Base-by-base conservation (phyloP, 257 asterid species). In the Scutellaria baicalensis region DNA sequence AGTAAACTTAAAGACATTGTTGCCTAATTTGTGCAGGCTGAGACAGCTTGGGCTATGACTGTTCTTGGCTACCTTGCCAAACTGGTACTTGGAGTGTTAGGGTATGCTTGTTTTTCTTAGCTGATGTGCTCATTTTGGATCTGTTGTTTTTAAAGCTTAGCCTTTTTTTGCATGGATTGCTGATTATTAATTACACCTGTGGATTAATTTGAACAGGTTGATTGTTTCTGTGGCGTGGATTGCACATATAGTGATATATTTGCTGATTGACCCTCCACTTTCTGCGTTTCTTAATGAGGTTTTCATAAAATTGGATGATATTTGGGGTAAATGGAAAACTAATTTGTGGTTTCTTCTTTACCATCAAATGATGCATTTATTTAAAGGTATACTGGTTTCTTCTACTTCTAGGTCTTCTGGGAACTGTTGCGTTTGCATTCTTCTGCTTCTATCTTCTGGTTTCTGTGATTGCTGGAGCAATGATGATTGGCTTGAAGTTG, bases 361-460 rank as follows among this genome's bases (percentile, higher is more conserved):
- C 47, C 52, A 54, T 68, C 11, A 66, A 60, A 66, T 56, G 62
- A 65, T 49, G 48, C 70, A 27, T 55, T 43, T 40, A n/a, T 50
- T 68, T 73, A 38, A 64, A 61, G 17, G 57, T 50, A 70, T 64
- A 20, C 36, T 63, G 49, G 62, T 62, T 63, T 67, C 59, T 64
- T 70, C 33, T 73, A 39, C 68, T 77, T 80, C 49, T 75, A 92
- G 96, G 95, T 80, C 96, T 92, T 64, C 80, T 92, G 75, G 97
- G 97, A 47, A 92, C 97, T 57, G 90, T 74, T 42, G 96, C 97
- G 54, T 92, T 92, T 85, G 97, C 97, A 11, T 88, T 89, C 79
- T 92, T 92, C 85, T 92, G 96, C 88, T 92, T 92, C 87, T 92
- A 92, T 75, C 97, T 92, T 61, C 87, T 92, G 67, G 81, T 92